Evolutionary conservation across 768 basidiomycete genomes (phyloP).

Genomic region (Amanita thiersii): DNA sequence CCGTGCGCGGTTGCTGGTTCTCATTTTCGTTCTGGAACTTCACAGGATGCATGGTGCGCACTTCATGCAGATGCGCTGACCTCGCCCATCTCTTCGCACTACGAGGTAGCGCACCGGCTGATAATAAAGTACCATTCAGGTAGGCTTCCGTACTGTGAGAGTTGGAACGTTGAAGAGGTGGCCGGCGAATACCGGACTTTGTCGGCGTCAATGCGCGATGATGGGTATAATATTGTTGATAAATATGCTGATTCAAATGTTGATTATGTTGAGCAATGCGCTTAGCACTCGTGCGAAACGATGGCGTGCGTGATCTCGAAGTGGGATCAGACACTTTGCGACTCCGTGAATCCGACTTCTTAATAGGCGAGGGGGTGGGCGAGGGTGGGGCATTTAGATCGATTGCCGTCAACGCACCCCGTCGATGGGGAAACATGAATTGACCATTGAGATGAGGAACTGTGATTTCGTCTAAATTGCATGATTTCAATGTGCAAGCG

Average conservation of each 20-base stretch:
- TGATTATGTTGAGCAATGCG: background rate
- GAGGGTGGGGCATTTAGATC: slow-evolving; percentile 5
- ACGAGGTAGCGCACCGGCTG: slow-evolving; percentile 25
- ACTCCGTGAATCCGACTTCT: slow-evolving; percentile 7
- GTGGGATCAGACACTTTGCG: slow-evolving; percentile 5
- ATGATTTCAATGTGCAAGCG: too few relatives aligned
- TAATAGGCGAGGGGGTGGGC: background rate
- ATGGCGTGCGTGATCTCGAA: slow-evolving; percentile 22
- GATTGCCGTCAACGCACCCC: slow-evolving; percentile 3
- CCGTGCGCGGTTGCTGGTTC: background rate
- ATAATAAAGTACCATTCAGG: slow-evolving; percentile 18
- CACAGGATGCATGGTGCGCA: slow-evolving; percentile 15
- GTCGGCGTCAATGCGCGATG: slow-evolving; percentile 4
- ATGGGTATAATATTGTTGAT: background rate
- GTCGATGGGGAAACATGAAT: background rate
- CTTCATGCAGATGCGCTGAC: slow-evolving; percentile 63
- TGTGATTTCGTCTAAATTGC: too few relatives aligned
- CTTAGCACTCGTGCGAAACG: slow-evolving; percentile 14
- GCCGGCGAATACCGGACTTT: slow-evolving; percentile 1
- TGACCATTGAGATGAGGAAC: slow-evolving; percentile 1
- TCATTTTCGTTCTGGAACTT: background rate
- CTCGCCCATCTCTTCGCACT: slow-evolving; percentile 54
- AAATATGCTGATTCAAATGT: background rate
- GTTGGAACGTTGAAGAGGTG: slow-evolving; percentile 2
- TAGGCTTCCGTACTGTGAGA: slow-evolving; percentile 4